Conservation (phyloP, 1,139 yeast species). For the Yamadazyma kanchanaburiensis region DNA sequence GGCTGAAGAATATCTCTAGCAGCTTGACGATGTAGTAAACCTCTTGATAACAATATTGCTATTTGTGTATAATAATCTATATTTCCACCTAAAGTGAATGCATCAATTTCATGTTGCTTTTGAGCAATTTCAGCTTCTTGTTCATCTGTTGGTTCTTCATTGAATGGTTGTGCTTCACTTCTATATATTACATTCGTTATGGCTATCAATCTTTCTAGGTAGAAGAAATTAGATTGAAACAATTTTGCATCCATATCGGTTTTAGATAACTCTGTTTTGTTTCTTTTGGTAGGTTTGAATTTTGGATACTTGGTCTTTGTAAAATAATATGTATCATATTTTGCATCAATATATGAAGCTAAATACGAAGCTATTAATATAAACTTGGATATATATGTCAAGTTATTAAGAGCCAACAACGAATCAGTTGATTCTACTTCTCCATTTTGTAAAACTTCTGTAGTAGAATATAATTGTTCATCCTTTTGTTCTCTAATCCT, state of each 20-base stretch:
- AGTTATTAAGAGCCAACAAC: slow-evolving; percentile 23
- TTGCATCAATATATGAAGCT: slow-evolving; percentile 64
- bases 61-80: slow-evolving; percentile 56
- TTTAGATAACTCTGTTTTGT: slow-evolving; percentile 34
- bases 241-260: slow-evolving; percentile 51
- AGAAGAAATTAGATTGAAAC: slow-evolving; percentile 61
- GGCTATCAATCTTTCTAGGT: slow-evolving; percentile 65
- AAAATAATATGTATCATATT: slow-evolving; percentile 56
- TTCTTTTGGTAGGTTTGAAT: slow-evolving; percentile 26
- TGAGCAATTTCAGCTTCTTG: slow-evolving; percentile 28
- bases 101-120: slow-evolving; percentile 30
- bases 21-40: slow-evolving; percentile 47
- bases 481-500: slow-evolving; percentile 18
- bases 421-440: slow-evolving; percentile 19
- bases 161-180: slow-evolving; percentile 31
- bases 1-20: slow-evolving; percentile 59
- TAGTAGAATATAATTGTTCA: neutral
- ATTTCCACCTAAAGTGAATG: slow-evolving; percentile 34
- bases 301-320: slow-evolving; percentile 54
- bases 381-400: slow-evolving; percentile 58
- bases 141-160: slow-evolving; percentile 19
- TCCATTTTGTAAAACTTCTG: slow-evolving; percentile 20
- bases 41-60: slow-evolving; percentile 57
- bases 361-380: slow-evolving; percentile 65
- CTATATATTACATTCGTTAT: slow-evolving; percentile 58